Conservation (phyloP, 768 basidiomycete genomes). For the Kwoniella pini region DNA sequence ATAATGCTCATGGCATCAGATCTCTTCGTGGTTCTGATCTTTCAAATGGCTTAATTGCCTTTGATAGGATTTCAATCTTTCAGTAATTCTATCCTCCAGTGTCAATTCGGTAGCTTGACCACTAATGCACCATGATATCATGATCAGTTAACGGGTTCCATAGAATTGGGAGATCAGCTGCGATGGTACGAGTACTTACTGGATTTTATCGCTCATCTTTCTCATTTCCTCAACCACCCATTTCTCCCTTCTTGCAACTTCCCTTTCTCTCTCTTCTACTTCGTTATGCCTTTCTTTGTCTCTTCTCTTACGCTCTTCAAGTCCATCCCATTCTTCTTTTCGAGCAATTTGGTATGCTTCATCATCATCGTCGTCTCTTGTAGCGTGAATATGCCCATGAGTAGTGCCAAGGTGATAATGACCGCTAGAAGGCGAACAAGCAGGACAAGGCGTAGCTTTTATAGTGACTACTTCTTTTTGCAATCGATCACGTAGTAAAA, state of each 20-base stretch:
- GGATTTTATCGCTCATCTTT: conserved; percentile 44
- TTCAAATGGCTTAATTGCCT: conserved; percentile 26
- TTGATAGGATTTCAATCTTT: conserved; percentile 44
- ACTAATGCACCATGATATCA: conserved; percentile 10
- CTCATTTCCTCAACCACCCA: conserved; percentile 50
- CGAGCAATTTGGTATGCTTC: conserved; percentile 1
- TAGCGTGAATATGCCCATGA: neutral
- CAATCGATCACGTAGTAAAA: conserved; percentile 39
- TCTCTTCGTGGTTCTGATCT: neutral
- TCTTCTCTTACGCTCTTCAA: conserved; percentile 30
- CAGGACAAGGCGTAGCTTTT: conserved; percentile 14
- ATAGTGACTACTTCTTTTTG: conserved; percentile 22
- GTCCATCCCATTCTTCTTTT: conserved; percentile 32
- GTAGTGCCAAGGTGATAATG: conserved; percentile 6
- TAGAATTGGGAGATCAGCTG: too few species aligned
- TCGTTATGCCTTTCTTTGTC: conserved; percentile 34
- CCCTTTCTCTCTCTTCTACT: conserved; percentile 42
- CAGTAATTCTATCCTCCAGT: conserved; percentile 47
- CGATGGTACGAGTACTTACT: conserved; percentile 36
- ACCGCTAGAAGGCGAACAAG: conserved; percentile 1
- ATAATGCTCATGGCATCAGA: neutral
- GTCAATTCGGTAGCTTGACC: conserved; percentile 44
- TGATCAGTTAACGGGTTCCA: too few species aligned
- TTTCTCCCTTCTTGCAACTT: conserved; percentile 40
- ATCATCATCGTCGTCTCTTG: conserved; percentile 3